Percentiles rank a stretch among this genome's conserved stretches.
Conservation (phyloP, 495 filamentous ascomycete species). For the Polyplosphaeria fusca region DNA sequence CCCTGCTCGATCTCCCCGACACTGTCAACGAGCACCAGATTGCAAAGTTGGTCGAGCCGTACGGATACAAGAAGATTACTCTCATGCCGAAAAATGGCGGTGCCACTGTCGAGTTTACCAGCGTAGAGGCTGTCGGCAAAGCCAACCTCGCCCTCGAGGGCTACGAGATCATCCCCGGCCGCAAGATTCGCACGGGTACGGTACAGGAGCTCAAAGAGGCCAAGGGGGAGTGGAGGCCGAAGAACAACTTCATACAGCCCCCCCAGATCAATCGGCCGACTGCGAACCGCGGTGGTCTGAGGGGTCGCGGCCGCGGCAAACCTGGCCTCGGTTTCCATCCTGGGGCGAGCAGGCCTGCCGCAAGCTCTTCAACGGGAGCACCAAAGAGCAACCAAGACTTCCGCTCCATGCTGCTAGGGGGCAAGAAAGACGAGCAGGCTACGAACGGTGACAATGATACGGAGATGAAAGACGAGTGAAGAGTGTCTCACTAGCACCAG, state of each 20-base stretch:
- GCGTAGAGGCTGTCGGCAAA: constrained; percentile 67
- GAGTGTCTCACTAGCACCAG: too few relatives aligned
- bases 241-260: constrained; percentile 39
- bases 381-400: constrained; percentile 70
- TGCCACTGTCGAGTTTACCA: constrained; percentile 79
- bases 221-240: constrained; percentile 55
- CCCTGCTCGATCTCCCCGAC: constrained; percentile 61
- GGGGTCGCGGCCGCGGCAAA: constrained; percentile 50
- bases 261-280: constrained; percentile 48
- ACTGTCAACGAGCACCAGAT: constrained; percentile 64
- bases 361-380: neutral
- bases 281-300: neutral
- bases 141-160: constrained; percentile 73
- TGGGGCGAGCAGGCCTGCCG: neutral
- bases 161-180: constrained; percentile 61
- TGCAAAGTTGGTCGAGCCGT: constrained; percentile 58
- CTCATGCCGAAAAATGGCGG: constrained; percentile 73
- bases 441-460: neutral
- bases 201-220: constrained; percentile 61
- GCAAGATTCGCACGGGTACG: constrained; percentile 65
- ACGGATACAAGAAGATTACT: constrained; percentile 57
- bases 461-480: constrained; percentile 3
- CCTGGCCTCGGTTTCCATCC: constrained; percentile 39
- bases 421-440: neutral
- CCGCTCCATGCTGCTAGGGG: constrained; percentile 64